Percentiles rank a stretch among this genome's conserved stretches.
These are phyloP conservation scores for Phytomonas sp. DNA, from an alignment of 208 protist genomes.

Conservation along the genomic window DNA sequence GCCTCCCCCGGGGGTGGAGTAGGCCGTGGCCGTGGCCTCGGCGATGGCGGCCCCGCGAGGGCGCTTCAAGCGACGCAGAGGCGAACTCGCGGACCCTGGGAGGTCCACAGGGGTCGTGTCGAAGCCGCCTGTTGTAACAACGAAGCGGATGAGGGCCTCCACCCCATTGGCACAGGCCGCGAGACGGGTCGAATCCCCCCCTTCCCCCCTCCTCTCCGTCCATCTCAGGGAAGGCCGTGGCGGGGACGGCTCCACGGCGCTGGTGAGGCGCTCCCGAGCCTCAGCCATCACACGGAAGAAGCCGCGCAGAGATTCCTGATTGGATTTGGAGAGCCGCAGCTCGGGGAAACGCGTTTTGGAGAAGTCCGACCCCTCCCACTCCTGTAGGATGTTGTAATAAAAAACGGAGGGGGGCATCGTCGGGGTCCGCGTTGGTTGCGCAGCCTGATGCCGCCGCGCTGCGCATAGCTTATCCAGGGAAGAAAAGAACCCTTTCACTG, in stretches of 20 bases:
- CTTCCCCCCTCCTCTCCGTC: background rate
- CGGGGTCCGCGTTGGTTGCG: background rate
- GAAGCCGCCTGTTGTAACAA: background rate
- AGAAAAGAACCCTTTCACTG: slow-evolving; percentile 38
- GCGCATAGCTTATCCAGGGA: slow-evolving; percentile 30
- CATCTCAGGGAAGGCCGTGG: too few relatives aligned
- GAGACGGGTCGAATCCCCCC: background rate
- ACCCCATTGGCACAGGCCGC: background rate
- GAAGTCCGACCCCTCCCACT: slow-evolving; percentile 51
- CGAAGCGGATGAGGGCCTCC: background rate
- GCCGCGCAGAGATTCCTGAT: slow-evolving; percentile 28
- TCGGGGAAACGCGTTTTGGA: slow-evolving; percentile 23
- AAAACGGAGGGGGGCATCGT: slow-evolving; percentile 17
- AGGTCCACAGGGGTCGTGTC: too few relatives aligned
- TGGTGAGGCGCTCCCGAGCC: slow-evolving; percentile 26
- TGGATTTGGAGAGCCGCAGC: slow-evolving; percentile 31
- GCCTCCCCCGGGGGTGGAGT: slow-evolving; percentile 11
- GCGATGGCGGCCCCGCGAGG: background rate
- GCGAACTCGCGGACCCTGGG: too few relatives aligned
- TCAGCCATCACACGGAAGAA: slow-evolving; percentile 29
- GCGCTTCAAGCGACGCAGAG: too few relatives aligned
- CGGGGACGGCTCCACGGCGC: slow-evolving; percentile 5
- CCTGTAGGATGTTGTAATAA: slow-evolving; percentile 39
- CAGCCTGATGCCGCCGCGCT: slow-evolving; percentile 15
- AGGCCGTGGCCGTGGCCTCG: slow-evolving; percentile 15